Base-by-base conservation (phyloP, 768 basidiomycete species). In the Lactifluus pinguis region DNA sequence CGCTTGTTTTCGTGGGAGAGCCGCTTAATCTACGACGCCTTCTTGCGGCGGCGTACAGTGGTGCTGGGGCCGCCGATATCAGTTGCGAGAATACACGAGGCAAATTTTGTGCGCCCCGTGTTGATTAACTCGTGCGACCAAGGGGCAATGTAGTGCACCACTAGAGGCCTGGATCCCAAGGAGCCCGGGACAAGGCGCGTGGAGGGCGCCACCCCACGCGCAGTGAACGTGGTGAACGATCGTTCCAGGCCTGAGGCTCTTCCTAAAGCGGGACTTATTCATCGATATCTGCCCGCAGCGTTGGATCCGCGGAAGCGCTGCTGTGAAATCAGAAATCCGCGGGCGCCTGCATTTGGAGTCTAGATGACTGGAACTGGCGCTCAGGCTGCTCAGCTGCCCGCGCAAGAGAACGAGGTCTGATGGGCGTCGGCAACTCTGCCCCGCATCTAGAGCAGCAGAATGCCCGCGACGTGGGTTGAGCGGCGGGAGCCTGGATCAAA, bases 211-310 rank as follows among this genome's bases (percentile, higher is more conserved):
- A 11, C 8, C 8, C 11, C 38, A 38, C 38, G 13, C 34, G 21
- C 7, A 17, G 25, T 6, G 58, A 49, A 21, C 0, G 19, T 30
- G 9, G 17, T 8, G 14, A 39, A 25, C 55, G 6, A 17, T 13
- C 32, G n/a, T 44, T 29, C 61, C 51, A 49, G 51, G 51, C 39
- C 19, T 38, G 32, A 30, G 39, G 56, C 44, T 53, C 61, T 25
- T 25, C 38, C 14, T 4, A 53, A 53, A 42, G 3, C 38, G 13
- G 45, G 56, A 25, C 17, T 53, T 57, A 62, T 58, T 56, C 50
- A 57, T 62, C 19, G 51, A 36, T 53, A 30, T 34, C 32, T 34
- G 32, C 4, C 32, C 30, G 41, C 61, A 62, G 61, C 61, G 56
- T 49, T 10, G 9, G n/a, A 51, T 57, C 61, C 61, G 61, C 56